Evolutionary conservation across 805 yeast genomes (phyloP), one percentile per base, ranked within the genome.

Genomic region (Komagataella mondaviorum): DNA sequence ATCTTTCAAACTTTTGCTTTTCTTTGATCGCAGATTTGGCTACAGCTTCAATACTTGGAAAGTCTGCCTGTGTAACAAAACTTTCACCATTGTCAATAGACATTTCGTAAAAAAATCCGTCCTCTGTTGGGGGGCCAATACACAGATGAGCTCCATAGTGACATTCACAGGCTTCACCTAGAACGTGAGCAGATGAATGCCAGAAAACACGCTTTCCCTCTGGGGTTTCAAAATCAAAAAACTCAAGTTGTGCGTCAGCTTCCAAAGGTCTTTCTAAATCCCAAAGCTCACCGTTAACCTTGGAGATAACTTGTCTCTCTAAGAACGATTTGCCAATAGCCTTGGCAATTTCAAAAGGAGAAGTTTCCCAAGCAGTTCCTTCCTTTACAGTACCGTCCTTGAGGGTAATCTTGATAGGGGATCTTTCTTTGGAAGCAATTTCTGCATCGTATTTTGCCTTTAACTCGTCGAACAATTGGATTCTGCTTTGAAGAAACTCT

Each of bases 141-240:
- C 88, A 81, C 57, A 93, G 80, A 67, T 91, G 96, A 57, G 96
- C 95, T 59, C 97, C 98, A 66, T 84, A 75, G 68, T 88, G 93
- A 68, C 96, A 85, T 72, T 93, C 99, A 73, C 96, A 86, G 49
- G 97, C 91, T 73, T 93, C 99, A 71, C 99, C 99, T 60, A 93
- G 73, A 51, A 93, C 91, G 71, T 93, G 99, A 51, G 99, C 99
- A 58, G 96, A 85, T 2, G 99, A 93, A 69, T 93, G 99, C 99
- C 99, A 93, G 72, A 93, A 93, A 43, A 91, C 98, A 57, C 82
- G 81, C 66, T 84, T 88, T 69, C 98, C 99, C 63, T 90, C 97
- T n/a, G 86, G 86, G 55, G 88, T 76, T 45, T 88, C 95, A 62
- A 93, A 93, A 65, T 90, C 97, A 64, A 88, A 78, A 62, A 89